Evolutionary conservation across 768 basidiomycete genomes (phyloP), one percentile per base, ranked within the genome.

Genomic region (Cystofilobasidium bisporidii): DNA sequence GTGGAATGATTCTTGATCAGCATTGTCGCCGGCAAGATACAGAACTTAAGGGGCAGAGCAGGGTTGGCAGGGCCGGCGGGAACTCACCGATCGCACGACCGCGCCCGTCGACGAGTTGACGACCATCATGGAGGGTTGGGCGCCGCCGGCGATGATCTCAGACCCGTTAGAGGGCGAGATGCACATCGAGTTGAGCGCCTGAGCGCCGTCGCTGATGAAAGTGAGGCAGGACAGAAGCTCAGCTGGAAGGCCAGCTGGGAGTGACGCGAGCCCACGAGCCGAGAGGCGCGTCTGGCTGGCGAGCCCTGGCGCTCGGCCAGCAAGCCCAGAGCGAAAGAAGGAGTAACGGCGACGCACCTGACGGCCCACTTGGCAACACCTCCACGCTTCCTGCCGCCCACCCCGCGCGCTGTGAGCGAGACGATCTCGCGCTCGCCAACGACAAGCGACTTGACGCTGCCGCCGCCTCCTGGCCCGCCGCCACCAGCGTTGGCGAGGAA

Each of bases 341-440:
- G 12, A 26, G n/a, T n/a, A n/a, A n/a, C n/a, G n/a, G n/a, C 3
- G 28, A 70, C 75, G 64, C 47, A 77, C 77, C 74, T 72, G 24
- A 79, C 74, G 56, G 67, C 76, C 79, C 79, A 80, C 45, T 74
- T 72, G 10, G 74, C 71, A 22, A 75, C 60, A 0, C 79, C 80
- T 22, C 77, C 73, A 36, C 79, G 61, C 62, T 72, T 78, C 17
- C 79, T 71, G 8, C 79, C 76, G 47, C 79, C 78, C 18, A 80
- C 63, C 63, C 77, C 78, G 1, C 78, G 76, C 20, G 76, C 77
- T 0, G 77, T 77, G n/a, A 79, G 71, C 26, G 74, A 76, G 67
- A 79, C 75, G 18, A 97, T 83, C 74, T 88, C 84, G 36, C 85
- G 85, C 70, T 96, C 91, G 45, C 87, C 89, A 55, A 86, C 83